Conservation (phyloP, 176 grass and related monocot species). For the Phyllostachys edulis region DNA sequence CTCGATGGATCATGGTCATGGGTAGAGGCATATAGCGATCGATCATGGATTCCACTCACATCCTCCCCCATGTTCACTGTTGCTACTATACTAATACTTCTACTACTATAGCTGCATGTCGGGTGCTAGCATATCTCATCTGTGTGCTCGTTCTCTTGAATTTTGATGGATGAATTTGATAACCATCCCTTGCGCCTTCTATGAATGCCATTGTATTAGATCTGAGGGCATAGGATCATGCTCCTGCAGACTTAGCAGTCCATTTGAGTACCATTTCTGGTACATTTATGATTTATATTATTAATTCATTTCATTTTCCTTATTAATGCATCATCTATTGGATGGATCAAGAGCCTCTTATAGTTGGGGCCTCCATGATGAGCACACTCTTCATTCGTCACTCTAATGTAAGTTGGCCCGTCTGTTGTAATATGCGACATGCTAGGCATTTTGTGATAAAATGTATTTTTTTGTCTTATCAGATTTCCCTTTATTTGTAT, state of each 20-base stretch:
- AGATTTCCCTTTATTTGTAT: neutral
- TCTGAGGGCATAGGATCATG: neutral
- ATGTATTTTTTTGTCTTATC: neutral
- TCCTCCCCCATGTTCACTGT: neutral
- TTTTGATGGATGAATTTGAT: neutral
- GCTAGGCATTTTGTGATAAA: neutral
- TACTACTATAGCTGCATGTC: neutral
- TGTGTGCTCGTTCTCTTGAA: neutral
- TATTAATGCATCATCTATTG: neutral
- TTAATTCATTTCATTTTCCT: neutral
- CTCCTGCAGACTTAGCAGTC: neutral
- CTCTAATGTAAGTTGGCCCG: conserved; percentile 1
- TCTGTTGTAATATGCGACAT: neutral
- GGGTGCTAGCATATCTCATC: neutral
- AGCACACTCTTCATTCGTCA: neutral
- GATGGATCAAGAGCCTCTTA: neutral
- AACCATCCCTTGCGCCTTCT: neutral
- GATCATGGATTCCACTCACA: neutral
- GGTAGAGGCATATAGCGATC: neutral
- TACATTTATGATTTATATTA: neutral
- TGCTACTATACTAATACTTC: neutral
- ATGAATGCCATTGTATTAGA: neutral
- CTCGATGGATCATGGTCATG: neutral
- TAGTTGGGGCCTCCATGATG: neutral
- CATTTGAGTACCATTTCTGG: neutral